Base-by-base conservation (phyloP, 768 basidiomycete genomes). In the Rhodocollybia butyracea region DNA sequence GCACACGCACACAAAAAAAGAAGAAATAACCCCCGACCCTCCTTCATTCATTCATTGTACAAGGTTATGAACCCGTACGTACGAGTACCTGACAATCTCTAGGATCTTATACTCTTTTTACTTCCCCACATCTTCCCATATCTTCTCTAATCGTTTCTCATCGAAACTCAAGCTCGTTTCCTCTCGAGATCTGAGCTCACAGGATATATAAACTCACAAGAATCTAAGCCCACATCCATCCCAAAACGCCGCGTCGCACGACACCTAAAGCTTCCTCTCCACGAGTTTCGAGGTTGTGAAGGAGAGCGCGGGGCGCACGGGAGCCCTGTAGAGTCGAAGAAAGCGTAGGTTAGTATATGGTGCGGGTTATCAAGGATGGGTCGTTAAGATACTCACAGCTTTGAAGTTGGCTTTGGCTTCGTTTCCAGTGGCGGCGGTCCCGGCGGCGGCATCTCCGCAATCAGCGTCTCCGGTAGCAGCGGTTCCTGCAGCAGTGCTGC, bases 241-340 rank as follows among this genome's bases (percentile, higher is more conserved):
- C 32, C 22, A 50, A 24, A n/a, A 52, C 19, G 31, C 51, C 51
- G 30, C 51, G 51, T 43, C 42, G 40, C 39, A 32, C 51, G n/a
- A 52, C 51, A 30, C 27, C 11, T 8, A 29, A 29, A 40, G 41
- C 51, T 17, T 52, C 24, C 24, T 52, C 66, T 22, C 64, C 64
- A 30, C 68, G 64, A 36, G 59, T 60, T 31, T 65, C 64, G n/a
- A 69, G 36, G 12, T 63, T 64, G 29, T 66, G 63, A 40, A 67
- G 68, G 34, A 70, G 61, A 42, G 73, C 71, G 22, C 76, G 71
- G 19, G 73, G 70, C 34, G 73, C 68, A 27, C 73, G 73, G 26
- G 74, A 68, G n/a, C 75, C 75, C 74, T 75, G 36, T 22, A 30
- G 21, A 29, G 48, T 46, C n/a, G n/a, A n/a, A n/a, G n/a, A n/a